Evolutionary conservation across 1,284 basidiomycete genomes (phyloP), one percentile per base, ranked within the genome.

Genomic region (Naganishia cerealis): DNA sequence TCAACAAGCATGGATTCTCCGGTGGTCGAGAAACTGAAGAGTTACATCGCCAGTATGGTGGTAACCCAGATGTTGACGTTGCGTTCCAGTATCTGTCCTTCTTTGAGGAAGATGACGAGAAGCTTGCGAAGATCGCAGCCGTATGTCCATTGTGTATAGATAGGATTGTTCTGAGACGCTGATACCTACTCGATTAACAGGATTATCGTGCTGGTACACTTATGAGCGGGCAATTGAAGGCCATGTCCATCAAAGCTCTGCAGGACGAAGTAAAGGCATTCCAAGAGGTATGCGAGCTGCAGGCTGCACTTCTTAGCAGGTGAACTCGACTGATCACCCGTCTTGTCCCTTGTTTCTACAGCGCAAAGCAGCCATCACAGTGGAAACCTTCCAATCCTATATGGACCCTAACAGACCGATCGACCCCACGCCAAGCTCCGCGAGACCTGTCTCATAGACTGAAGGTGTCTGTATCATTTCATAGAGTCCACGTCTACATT

Each of bases 41-140:
- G 80, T 92, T 97, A 73, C 96, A 99, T 80, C 80, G 92, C 71
- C 84, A 84, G 75, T 81, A 91, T 29, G 96, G 96, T 6, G 96
- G 96, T 0, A 86, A 98, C 79, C 89, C 93, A 0, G 94, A 98
- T 70, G 92, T 99, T 42, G 96, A 99, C 80, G 92, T 99, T 68
- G 86, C 90, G 66, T 99, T 92, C 82, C 94, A 98, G 81, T 99
- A 97, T 81, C 80, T 99, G 71, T 86, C 87, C n/a, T 99, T 98
- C 86, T 97, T 99, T 81, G 83, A 97, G 77, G 94, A 98, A 4
- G 91, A 96, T 75, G 96, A 99, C 71, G 90, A 87, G 33, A 90
- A 93, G 81, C 84, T 96, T 73, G 86, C 85, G 72, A 84, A 83
- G 74, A 80, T 97, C 67, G 92, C 88, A 43, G 85, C 86, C 81